phyloP scores from a whole-genome alignment of 805 yeast species.

The Pichia paraexigua region DNA sequence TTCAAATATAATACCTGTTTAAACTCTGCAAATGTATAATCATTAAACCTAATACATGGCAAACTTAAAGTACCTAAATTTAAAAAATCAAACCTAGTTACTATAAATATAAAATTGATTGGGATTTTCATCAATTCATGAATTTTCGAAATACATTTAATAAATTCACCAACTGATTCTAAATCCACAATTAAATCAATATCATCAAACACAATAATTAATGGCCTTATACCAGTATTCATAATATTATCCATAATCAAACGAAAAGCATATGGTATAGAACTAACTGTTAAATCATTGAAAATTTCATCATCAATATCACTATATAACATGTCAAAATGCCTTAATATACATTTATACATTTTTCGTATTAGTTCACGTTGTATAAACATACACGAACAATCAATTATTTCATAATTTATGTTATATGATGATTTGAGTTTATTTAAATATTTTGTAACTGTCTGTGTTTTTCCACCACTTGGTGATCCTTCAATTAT shows the following conservation, averaged over 20 bases:
- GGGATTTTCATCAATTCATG: constrained; percentile 31
- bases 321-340: neutral
- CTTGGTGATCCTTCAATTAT: constrained; percentile 43
- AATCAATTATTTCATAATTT: constrained; percentile 29
- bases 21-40: constrained; percentile 32
- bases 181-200: constrained; percentile 33
- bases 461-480: constrained; percentile 39
- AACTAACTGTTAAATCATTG: neutral
- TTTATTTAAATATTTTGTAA: constrained; percentile 26
- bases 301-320: neutral
- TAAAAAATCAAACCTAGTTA: constrained; percentile 33
- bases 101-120: constrained; percentile 33
- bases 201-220: constrained; percentile 40
- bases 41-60: constrained; percentile 35
- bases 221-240: constrained; percentile 20
- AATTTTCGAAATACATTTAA: constrained; percentile 33
- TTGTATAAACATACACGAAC: constrained; percentile 38
- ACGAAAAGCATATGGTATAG: neutral
- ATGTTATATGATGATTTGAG: constrained; percentile 16
- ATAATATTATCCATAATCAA: neutral
- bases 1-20: constrained; percentile 28
- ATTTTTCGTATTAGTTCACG: constrained; percentile 33
- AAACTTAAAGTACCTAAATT: constrained; percentile 31
- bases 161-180: constrained; percentile 30
- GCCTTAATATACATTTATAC: neutral